Conservation (phyloP, 106 monocot species). For the Dactylorhiza incarnata region DNA sequence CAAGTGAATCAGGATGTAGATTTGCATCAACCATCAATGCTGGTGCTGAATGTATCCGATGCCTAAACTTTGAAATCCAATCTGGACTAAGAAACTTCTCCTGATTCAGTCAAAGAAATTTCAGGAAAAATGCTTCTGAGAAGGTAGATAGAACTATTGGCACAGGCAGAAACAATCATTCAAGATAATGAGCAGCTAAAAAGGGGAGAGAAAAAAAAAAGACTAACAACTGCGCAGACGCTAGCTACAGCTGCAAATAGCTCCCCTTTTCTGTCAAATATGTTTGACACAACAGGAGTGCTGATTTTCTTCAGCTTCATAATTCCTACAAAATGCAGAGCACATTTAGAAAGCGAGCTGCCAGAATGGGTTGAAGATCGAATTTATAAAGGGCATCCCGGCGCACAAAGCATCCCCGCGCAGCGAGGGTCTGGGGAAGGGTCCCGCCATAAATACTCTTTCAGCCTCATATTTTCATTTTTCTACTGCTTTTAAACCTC, state of each 20-base stretch:
- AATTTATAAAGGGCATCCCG: too few species aligned
- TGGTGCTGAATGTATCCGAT: slow-evolving; percentile 50
- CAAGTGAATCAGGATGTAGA: slow-evolving; percentile 46
- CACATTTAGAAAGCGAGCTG: too few species aligned
- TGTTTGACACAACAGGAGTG: slow-evolving; percentile 66
- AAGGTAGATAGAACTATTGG: background rate
- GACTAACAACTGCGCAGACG: slow-evolving; percentile 69
- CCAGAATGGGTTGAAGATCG: too few species aligned
- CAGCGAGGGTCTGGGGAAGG: too few species aligned
- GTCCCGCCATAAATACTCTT: too few species aligned
- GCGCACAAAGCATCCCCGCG: too few species aligned
- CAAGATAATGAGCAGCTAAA: background rate
- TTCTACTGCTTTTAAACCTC: too few species aligned
- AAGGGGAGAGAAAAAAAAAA: background rate
- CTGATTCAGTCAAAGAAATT: slow-evolving; percentile 18
- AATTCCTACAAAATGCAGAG: slow-evolving; percentile 39
- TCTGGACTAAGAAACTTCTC: slow-evolving; percentile 57
- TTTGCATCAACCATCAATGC: slow-evolving; percentile 81
- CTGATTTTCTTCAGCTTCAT: slow-evolving; percentile 18
- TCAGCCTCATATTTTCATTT: too few species aligned
- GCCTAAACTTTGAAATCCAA: slow-evolving; percentile 46
- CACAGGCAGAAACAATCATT: background rate
- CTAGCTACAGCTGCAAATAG: slow-evolving; percentile 62
- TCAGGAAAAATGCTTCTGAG: background rate
- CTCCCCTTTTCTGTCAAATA: slow-evolving; percentile 66